Base-by-base conservation (phyloP, 192 early-diverging fungal species). In the Spizellomyces sp. region DNA sequence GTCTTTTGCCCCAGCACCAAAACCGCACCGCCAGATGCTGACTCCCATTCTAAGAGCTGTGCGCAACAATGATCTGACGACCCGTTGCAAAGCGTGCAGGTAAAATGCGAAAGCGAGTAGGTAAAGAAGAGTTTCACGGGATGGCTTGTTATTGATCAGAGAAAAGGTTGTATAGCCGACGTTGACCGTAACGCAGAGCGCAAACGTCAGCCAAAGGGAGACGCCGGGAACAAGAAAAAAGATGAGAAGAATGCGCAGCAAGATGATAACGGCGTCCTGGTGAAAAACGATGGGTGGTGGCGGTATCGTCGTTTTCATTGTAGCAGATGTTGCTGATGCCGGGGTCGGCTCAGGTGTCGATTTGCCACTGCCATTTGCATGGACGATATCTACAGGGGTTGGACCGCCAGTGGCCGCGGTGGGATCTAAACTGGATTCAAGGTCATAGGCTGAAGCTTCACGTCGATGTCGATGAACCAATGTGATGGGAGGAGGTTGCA, bases 181-280 rank as follows among this genome's bases (percentile, higher is more conserved):
- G 44, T 64, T 64, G 63, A 64, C 63, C 1, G 41, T 64, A 45
- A 64, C 44, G 63, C 63, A 64, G 12, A 64, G 19, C 12, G 63
- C 44, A 22, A 64, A 45, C 9, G 63, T 64, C 2, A 64, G 63
- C 63, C 63, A 64, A 2, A 64, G 45, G 45, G 63, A 64, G 1
- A 64, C 44, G n/a, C 63, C 63, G 2, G 63, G 63, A 22, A 64
- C 14, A 45, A 64, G 45, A 22, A 45, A 22, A 47, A 45, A 17
- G 44, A 64, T 46, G 63, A 64, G 63, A 47, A 64, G 41, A 2
- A 64, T 64, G 19, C 63, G 63, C 12, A 64, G 63, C 2, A 64
- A 2, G 63, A 14, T 64, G 63, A 64, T 42, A 15, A 64, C 44
- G 27, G 63, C 63, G 19, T 12, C 9, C 0, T 1, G 0, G 63